phyloP scores from a whole-genome alignment of 345 rosid species.

The Eucalyptus paniculata region DNA sequence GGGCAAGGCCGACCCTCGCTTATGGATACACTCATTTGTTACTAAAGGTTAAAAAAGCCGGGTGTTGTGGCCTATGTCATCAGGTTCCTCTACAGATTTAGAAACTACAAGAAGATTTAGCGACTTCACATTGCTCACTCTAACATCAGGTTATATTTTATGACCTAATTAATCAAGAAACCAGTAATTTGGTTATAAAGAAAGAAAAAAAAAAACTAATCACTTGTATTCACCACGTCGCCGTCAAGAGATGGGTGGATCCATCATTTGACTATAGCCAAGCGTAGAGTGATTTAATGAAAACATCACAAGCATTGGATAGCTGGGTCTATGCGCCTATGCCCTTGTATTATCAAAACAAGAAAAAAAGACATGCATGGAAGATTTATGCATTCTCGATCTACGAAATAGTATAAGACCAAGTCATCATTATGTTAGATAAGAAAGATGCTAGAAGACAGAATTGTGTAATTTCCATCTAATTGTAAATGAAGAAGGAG shows the following conservation, averaged over 20 bases:
- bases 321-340: neutral
- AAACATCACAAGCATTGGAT: neutral
- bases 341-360: neutral
- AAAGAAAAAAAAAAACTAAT: neutral
- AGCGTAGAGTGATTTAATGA: neutral
- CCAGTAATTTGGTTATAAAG: neutral
- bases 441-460: neutral
- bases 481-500: neutral
- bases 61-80: neutral
- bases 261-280: neutral
- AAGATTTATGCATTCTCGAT: neutral
- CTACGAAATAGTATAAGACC: neutral
- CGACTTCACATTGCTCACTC: neutral
- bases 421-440: neutral
- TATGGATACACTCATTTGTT: neutral
- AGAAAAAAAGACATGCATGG: neutral
- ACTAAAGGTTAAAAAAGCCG: neutral
- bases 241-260: neutral
- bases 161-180: neutral
- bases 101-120: neutral
- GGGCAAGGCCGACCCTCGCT: rapidly evolving
- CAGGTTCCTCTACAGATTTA: neutral
- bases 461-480: neutral
- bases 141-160: neutral
- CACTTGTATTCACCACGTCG: neutral